Base-by-base conservation (phyloP, 305 asterid species). In the Ajuga reptans region DNA sequence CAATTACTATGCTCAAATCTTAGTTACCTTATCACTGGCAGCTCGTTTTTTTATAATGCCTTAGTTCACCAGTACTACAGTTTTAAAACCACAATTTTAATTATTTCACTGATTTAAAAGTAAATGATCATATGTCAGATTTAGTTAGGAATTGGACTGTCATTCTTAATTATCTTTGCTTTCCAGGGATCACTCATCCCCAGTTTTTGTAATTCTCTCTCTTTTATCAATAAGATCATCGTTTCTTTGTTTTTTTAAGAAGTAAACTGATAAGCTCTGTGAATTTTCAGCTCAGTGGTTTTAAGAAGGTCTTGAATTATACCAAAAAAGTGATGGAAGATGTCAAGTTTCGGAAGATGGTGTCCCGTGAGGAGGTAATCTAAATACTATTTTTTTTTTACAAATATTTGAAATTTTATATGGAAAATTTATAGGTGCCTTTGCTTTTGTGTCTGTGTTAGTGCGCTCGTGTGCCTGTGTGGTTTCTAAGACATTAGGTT, bases 271-370 rank as follows among this genome's bases (percentile, higher is more conserved):
- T 74, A 21, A 52, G 69, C 54, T 64, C 43, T 73, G 66, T 84
- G 66, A 68, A 78, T 82, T 77, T 81, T 78, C 96, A 95, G 99
- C 97, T 91, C 75, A 95, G 97, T 84, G 99, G 99, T 66, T 95
- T 88, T 82, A 95, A 95, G 86, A 95, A 95, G 94, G 99, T 95
- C 71, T 71, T 95, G 82, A 95, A 95, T 82, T 95, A 89, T 81
- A 85, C 92, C 69, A 91, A 91, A 79, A 94, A 82, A 73, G 97
- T 91, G 71, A 84, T 73, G 81, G 98, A 88, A 76, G 99, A 95
- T 77, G 91, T 91, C 68, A 88, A 76, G 80, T 86, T 89, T 77
- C 89, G 99, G 76, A 89, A 79, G 84, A 71, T 83, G 77, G 87
- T 91, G 34, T 86, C 98, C 34, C 98, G 96, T 1, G 99, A 95